These are phyloP conservation scores for Neoconidiobolus thromboides DNA, from an alignment of 371 early-diverging fungal species.

Conservation along the genomic window DNA sequence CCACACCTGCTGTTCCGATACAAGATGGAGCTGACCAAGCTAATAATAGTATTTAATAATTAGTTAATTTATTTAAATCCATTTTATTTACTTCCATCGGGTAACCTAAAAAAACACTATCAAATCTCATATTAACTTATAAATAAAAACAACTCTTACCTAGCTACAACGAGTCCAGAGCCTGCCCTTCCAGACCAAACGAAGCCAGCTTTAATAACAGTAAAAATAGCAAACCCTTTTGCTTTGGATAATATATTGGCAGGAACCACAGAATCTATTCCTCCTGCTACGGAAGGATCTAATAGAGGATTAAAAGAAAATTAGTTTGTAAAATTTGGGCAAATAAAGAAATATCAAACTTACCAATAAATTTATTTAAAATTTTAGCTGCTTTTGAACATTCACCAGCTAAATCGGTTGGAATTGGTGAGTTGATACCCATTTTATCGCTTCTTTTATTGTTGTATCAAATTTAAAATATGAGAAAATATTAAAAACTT, in stretches of 20 bases:
- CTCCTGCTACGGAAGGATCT: conserved; percentile 17
- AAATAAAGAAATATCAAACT: conserved; percentile 9
- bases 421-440: conserved; percentile 34
- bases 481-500: neutral
- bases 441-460: neutral
- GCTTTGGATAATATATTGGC: conserved; percentile 44
- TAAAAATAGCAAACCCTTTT: conserved; percentile 78
- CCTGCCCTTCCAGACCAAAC: conserved; percentile 79
- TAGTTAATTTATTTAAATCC: neutral
- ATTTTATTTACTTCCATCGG: conserved; percentile 16
- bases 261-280: conserved; percentile 58
- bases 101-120: conserved; percentile 11
- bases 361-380: conserved; percentile 49
- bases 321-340: neutral
- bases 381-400: conserved; percentile 58
- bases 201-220: conserved; percentile 83
- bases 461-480: neutral
- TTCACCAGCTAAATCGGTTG: conserved; percentile 40
- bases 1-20: conserved; percentile 48
- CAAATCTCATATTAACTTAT: neutral
- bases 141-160: conserved; percentile 12
- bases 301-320: neutral
- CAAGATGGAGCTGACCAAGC: conserved; percentile 65
- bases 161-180: conserved; percentile 81
- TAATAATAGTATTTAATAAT: conserved; percentile 9